phyloP scores from a whole-genome alignment of 1,139 yeast species.

The Candida neerlandica region DNA sequence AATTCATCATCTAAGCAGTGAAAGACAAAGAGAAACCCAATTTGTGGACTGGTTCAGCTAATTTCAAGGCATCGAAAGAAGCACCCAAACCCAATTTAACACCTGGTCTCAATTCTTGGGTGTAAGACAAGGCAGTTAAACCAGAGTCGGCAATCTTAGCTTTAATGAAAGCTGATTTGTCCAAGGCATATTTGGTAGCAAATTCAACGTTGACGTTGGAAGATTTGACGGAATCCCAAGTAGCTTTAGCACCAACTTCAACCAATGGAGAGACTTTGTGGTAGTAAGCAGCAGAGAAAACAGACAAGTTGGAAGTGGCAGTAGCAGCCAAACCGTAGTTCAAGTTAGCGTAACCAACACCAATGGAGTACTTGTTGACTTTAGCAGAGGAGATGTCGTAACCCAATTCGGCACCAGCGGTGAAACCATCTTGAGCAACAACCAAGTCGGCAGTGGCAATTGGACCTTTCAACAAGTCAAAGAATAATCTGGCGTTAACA shows the following conservation, averaged over 20 bases:
- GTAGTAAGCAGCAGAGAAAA: conserved; percentile 95
- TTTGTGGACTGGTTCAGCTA: conserved; percentile 98
- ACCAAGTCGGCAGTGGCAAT: conserved; percentile 93
- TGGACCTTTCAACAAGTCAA: conserved; percentile 95
- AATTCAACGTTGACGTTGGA: conserved; percentile 80
- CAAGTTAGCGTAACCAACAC: conserved; percentile 90
- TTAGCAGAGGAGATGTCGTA: conserved; percentile 93
- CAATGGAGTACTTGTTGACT: conserved; percentile 92
- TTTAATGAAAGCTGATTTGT: conserved; percentile 85
- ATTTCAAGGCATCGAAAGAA: conserved; percentile 93
- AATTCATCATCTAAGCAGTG: conserved; percentile 58
- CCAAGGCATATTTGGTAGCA: conserved; percentile 93
- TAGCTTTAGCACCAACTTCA: conserved; percentile 98
- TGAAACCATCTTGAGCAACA: conserved; percentile 93
- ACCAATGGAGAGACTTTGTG: conserved; percentile 90
- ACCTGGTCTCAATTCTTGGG: conserved; percentile 95
- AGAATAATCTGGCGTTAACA: conserved; percentile 92
- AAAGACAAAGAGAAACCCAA: conserved; percentile 93
- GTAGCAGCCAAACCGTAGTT: conserved; percentile 86
- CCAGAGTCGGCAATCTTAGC: conserved; percentile 98
- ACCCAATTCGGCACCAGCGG: conserved; percentile 97
- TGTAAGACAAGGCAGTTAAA: conserved; percentile 90
- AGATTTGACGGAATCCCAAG: conserved; percentile 84
- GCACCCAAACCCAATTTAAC: conserved; percentile 97
- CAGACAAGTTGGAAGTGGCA: conserved; percentile 86